These are phyloP conservation scores for Melampsora larici-populina DNA, from an alignment of 1,284 basidiomycete genomes.

Conservation along the genomic window DNA sequence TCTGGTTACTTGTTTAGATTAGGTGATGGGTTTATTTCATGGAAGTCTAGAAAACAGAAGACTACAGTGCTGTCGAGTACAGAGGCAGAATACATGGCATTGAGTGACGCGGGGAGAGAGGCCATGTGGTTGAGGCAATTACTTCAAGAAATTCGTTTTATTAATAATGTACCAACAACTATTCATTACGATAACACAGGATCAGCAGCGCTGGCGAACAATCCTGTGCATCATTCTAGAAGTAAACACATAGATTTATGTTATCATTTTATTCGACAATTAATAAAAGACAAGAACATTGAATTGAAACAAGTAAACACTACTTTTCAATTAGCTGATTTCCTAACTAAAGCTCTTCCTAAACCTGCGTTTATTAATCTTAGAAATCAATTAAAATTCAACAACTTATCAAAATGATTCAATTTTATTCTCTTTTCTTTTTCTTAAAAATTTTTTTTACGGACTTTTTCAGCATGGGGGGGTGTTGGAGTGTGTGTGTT, in stretches of 20 bases:
- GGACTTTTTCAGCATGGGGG: too few relatives aligned
- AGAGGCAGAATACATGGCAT: too few relatives aligned
- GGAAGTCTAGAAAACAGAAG: background rate
- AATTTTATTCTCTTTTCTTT: too few relatives aligned
- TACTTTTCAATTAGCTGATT: conserved; percentile 39
- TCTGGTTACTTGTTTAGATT: background rate
- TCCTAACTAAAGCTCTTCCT: conserved; percentile 44
- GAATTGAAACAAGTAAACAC: conserved; percentile 34
- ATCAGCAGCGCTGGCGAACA: conserved; percentile 29
- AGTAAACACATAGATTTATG: too few relatives aligned
- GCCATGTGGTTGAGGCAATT: background rate
- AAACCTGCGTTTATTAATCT: too few relatives aligned
- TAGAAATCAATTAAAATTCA: too few relatives aligned
- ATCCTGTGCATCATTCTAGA: conserved; percentile 25
- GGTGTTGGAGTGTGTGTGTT: too few relatives aligned
- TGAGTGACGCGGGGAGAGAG: background rate
- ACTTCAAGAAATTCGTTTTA: background rate
- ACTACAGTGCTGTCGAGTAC: background rate
- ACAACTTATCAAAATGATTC: too few relatives aligned
- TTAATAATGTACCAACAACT: too few relatives aligned
- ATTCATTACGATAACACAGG: too few relatives aligned
- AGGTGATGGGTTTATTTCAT: background rate
- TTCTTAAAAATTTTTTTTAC: too few relatives aligned
- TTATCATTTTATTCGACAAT: conserved; percentile 41
- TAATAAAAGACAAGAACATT: conserved; percentile 18